Evolutionary conservation across 148 eudicot genomes (phyloP), one percentile per base, ranked within the genome.

Genomic region (Chenopodium berlandieri): DNA sequence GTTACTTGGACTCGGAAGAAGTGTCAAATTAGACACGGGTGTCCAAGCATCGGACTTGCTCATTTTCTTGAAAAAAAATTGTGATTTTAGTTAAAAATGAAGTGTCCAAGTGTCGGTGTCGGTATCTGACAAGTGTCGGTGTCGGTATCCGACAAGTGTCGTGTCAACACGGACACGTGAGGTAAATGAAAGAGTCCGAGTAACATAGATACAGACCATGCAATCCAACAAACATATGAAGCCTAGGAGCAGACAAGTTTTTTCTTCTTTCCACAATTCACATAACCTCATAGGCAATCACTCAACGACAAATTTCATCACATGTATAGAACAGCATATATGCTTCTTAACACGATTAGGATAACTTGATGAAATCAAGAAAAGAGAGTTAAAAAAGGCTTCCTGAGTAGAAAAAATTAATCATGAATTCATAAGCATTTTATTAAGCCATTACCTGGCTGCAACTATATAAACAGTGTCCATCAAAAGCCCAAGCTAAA

Each of bases 401-500:
- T 48, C 8, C 20, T 37, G 54, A 25, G 46, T 25, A 46, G 9
- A 3, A 83, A 48, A 3, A 83, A 48, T 10, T 48, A 4, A 30
- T 10, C 58, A 65, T 46, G 32, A 60, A 40, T 40, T 14, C 62
- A 56, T 20, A 75, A 60, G 75, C 68, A 46, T 63, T n/a, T 71
- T 25, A 60, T 63, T 16, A n/a, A 22, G 16, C 9, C 16, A 67
- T 23, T 91, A 95, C 99, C 97, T 92, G 95, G 85, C 98, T 89
- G 88, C 97, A 90, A 85, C 98, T 96, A 87, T 90, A 92, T 86
- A 96, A 85, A 84, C 93, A 92, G 71, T 81, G 82, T 56, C 99
- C 99, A 84, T 87, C 93, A 84, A 94, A 92, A 79, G 93, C 94
- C 99, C 99, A 96, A 83, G 85, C 88, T 79, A 94, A 83, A 83